phyloP scores from a whole-genome alignment of 2,329 filamentous ascomycete genomes.

The Trichoderma endophyticum region DNA sequence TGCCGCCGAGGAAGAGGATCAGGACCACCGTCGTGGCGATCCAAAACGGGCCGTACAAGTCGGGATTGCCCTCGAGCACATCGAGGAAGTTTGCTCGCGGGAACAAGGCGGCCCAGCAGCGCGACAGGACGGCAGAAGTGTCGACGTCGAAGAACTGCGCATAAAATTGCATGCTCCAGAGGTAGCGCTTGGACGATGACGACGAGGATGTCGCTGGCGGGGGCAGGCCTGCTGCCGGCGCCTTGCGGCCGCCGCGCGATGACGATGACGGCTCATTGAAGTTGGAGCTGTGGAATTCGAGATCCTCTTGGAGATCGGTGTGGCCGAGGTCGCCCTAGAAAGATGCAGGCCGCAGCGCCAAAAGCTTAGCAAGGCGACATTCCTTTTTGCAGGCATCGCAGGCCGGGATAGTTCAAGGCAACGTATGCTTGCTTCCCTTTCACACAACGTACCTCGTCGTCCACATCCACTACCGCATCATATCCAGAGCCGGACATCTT shows the following conservation, averaged over 20 bases:
- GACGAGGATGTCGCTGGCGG: slow-evolving; percentile 53
- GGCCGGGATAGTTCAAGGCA: not conserved
- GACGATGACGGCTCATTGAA: slow-evolving; percentile 56
- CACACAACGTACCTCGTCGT: slow-evolving; percentile 69
- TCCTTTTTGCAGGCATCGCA: not conserved
- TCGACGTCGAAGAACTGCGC: slow-evolving; percentile 98
- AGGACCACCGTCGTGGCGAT: slow-evolving; percentile 97
- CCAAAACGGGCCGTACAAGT: slow-evolving; percentile 97
- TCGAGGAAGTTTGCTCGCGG: slow-evolving; percentile 94
- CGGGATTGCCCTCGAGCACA: slow-evolving; percentile 92
- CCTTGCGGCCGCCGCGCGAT: slow-evolving; percentile 46
- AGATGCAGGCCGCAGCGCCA: not conserved
- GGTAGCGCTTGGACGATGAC: slow-evolving; percentile 70
- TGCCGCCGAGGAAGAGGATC: slow-evolving; percentile 91
- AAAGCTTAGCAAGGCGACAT: slow-evolving; percentile 14
- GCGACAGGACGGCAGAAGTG: slow-evolving; percentile 80
- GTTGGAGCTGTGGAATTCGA: slow-evolving; percentile 95
- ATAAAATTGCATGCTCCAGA: slow-evolving; percentile 93
- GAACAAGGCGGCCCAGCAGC: slow-evolving; percentile 85
- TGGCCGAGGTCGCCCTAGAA: slow-evolving; percentile 92
- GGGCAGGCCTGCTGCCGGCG: slow-evolving; percentile 52
- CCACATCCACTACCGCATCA: slow-evolving; percentile 96
- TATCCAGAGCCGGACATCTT: slow-evolving; percentile 83
- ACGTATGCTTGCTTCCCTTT: not conserved
- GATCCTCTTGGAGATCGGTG: slow-evolving; percentile 96